phyloP scores from a whole-genome alignment of 2,329 filamentous ascomycete species.

The Exserohilum rostratum region DNA sequence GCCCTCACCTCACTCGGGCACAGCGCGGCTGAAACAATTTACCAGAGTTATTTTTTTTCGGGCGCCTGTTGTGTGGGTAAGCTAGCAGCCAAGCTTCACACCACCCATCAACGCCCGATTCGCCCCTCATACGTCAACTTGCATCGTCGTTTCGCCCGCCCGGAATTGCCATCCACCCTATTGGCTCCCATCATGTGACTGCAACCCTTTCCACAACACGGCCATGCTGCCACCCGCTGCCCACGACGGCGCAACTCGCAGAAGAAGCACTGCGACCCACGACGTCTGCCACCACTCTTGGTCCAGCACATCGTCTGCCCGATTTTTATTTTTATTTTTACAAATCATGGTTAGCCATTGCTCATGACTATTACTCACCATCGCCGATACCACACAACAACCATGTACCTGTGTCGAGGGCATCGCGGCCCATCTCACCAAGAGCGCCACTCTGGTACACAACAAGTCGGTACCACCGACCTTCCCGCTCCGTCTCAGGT shows the following conservation, averaged over 20 bases:
- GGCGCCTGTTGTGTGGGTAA: constrained; percentile 20
- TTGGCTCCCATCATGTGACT: constrained; percentile 29
- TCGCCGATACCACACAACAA: neutral
- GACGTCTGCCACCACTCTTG: neutral
- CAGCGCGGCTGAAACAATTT: constrained; percentile 29
- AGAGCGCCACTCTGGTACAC: constrained; percentile 2
- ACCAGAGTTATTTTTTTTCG: constrained; percentile 10
- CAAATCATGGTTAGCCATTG: neutral
- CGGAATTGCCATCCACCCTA: constrained; percentile 9
- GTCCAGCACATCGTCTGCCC: neutral
- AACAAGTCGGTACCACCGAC: constrained; percentile 13
- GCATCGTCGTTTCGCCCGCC: constrained; percentile 22
- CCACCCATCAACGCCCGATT: constrained; percentile 10
- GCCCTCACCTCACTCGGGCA: neutral
- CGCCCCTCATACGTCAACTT: constrained; percentile 35
- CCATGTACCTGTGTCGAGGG: neutral
- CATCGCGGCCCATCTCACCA: too few relatives aligned
- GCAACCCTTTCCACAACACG: neutral
- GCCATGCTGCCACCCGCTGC: constrained; percentile 1
- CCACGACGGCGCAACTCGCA: neutral
- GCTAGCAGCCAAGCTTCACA: constrained; percentile 20
- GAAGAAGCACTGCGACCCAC: neutral
- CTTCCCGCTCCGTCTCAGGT: constrained; percentile 25
- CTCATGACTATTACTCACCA: neutral
- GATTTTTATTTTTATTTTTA: neutral